Percentiles rank a stretch among this genome's conserved stretches.
Conservation (phyloP, 2,329 filamentous ascomycete species). For the Grosmannia huntii region DNA sequence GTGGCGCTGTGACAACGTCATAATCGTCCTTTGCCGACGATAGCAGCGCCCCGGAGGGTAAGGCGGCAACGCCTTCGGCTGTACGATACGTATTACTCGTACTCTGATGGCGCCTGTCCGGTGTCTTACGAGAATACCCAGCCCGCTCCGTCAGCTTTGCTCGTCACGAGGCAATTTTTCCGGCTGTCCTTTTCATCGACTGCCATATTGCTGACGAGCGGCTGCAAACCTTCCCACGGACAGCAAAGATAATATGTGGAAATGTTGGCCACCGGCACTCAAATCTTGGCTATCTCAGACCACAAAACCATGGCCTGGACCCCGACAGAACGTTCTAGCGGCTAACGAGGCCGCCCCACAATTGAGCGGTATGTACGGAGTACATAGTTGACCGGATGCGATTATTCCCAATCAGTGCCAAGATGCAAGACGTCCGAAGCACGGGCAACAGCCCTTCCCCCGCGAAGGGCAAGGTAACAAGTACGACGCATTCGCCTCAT, state of each 20-base stretch:
- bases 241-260: neutral
- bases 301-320: constrained; percentile 9
- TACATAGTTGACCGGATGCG: neutral
- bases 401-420: neutral
- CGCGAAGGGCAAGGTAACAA: too few species aligned
- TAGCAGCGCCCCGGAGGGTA: neutral
- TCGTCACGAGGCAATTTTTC: neutral
- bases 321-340: constrained; percentile 9
- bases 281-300: constrained; percentile 11
- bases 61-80: neutral
- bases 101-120: neutral
- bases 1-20: neutral
- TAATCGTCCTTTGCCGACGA: neutral
- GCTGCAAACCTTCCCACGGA: too few species aligned
- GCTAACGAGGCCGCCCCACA: neutral
- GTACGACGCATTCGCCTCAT: too few species aligned
- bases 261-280: neutral
- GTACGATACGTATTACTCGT: too few species aligned
- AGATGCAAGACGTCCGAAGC: too few species aligned
- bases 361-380: too few species aligned
- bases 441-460: too few species aligned
- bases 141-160: neutral
- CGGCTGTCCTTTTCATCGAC: too few species aligned
- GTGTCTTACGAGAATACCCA: neutral
- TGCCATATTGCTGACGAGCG: too few species aligned